phyloP scores from a whole-genome alignment of 305 asterid species.

The Striga hermonthica region DNA sequence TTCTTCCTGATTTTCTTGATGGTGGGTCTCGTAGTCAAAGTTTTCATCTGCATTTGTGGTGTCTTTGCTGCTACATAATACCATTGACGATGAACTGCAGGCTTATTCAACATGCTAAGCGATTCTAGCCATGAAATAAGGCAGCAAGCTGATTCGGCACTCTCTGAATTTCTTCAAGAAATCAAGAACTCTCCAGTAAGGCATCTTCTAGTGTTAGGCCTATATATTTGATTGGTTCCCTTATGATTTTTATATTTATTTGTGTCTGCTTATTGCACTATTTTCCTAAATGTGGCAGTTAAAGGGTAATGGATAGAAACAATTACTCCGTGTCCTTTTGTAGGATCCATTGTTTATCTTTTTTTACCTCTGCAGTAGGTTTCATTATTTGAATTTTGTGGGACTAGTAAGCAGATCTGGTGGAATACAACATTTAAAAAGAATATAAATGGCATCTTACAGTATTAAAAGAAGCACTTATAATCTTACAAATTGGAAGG shows the following conservation, averaged over 20 bases:
- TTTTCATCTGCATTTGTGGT: slow-evolving; percentile 25
- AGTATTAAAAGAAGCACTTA: not conserved
- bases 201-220: slow-evolving; percentile 26
- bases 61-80: slow-evolving; percentile 31
- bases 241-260: no score
- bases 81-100: slow-evolving; percentile 44
- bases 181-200: slow-evolving; percentile 98
- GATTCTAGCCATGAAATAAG: slow-evolving; percentile 99
- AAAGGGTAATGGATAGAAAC: slow-evolving; percentile 23
- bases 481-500: slow-evolving; percentile 2
- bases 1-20: slow-evolving; percentile 99
- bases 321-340: slow-evolving; percentile 13
- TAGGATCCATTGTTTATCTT: slow-evolving; percentile 17
- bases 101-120: slow-evolving; percentile 96
- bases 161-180: slow-evolving; percentile 97
- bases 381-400: not conserved
- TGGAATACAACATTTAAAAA: slow-evolving; percentile 14
- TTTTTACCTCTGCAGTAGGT: slow-evolving; percentile 11
- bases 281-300: slow-evolving; percentile 19
- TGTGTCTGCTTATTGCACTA: slow-evolving; percentile 19
- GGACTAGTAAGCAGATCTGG: slow-evolving; percentile 19
- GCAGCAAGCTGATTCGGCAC: slow-evolving; percentile 99
- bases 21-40: slow-evolving; percentile 51
- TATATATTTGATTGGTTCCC: slow-evolving; percentile 17
- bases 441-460: not conserved